Base-by-base conservation (phyloP, 495 filamentous ascomycete species). In the Jackrogersella minutella region DNA sequence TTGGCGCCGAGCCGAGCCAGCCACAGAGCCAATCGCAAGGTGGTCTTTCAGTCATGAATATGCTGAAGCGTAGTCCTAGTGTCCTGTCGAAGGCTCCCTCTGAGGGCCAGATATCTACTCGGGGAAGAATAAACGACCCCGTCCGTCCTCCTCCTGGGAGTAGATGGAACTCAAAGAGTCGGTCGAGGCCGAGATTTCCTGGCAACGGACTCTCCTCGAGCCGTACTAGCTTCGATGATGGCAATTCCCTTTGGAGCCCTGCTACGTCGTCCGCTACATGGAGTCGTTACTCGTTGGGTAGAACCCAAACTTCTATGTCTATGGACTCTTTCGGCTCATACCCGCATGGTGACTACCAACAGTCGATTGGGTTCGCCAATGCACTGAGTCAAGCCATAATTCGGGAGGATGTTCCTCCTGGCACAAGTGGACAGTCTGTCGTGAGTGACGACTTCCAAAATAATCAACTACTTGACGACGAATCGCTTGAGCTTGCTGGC, bases 321-420 rank as follows among this genome's bases (percentile, higher is more conserved):
- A 90, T 96, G 64, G 92, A 95, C 75, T 96, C 92, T 0, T 85
- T 97, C 66, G 86, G 88, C 14, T 93, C 91, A n/a, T 91, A 87
- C 76, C 88, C 88, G 2, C 87, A 87, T 24, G 88, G 88, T 21
- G 95, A 96, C 69, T 97, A 93, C 71, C 92, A 97, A 70, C 93
- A 96, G 72, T 96, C 93, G 0, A 97, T 99, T 70, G 95, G 95
- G 0, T 99, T 99, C 73, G 95, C 96, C 36, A 98, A 97, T 77
- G 95, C 95, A 13, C 84, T 99, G 2, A 96, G 91, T 66, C 96
- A 96, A 72, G 95, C 95, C 14, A 99, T 98, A 69, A 97, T 97
- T 62, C 89, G 96, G 17, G 96, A 97, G 72, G 95, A 98, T 68
- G 83, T 85, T 40, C 82, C 87, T 5, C 78, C 84, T 40, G 85